phyloP scores from a whole-genome alignment of 495 filamentous ascomycete genomes.

The Penicillium mononematosum region DNA sequence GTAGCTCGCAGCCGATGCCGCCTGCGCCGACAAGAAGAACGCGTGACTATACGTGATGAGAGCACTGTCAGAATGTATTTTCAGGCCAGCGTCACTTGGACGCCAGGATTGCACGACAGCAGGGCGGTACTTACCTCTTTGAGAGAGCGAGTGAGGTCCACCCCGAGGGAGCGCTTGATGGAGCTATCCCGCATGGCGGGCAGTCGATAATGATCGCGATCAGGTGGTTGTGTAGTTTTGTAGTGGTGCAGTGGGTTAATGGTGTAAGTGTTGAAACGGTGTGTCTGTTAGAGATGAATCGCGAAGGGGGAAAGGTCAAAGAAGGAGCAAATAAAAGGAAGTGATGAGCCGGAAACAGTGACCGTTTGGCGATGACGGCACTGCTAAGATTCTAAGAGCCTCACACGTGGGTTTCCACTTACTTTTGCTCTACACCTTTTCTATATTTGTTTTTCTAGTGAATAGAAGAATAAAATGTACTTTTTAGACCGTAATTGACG shows the following conservation, averaged over 20 bases:
- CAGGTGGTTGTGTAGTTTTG: not conserved
- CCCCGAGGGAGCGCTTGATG: constrained; percentile 61
- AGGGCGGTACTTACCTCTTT: constrained; percentile 54
- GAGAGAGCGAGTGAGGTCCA: constrained; percentile 56
- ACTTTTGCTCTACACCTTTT: constrained; percentile 2
- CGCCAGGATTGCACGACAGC: not conserved
- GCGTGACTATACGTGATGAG: constrained; percentile 58
- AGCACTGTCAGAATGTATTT: constrained; percentile 19
- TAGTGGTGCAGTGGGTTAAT: not conserved
- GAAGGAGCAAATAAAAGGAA: constrained; percentile 12
- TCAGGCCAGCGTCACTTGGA: not conserved
- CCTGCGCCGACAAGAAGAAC: constrained; percentile 95
- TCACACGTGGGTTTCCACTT: constrained; percentile 9
- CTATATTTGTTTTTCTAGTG: constrained; percentile 5
- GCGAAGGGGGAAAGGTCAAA: constrained; percentile 16
- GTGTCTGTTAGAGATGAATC: not conserved
- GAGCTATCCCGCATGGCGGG: constrained; percentile 56
- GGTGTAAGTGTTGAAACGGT: constrained; percentile 1
- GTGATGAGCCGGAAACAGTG: constrained; percentile 22
- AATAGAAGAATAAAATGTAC: not conserved
- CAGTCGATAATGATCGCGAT: constrained; percentile 16
- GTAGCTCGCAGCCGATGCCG: constrained; percentile 94
- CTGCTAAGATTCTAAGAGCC: constrained; percentile 14
- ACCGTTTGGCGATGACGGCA: constrained; percentile 30
- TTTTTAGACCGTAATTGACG: not conserved